A percentile compares a stretch with the other conserved stretches of the same genome.
Conservation (phyloP, 345 rosid species). For the Eucalyptus erythrocorys region DNA sequence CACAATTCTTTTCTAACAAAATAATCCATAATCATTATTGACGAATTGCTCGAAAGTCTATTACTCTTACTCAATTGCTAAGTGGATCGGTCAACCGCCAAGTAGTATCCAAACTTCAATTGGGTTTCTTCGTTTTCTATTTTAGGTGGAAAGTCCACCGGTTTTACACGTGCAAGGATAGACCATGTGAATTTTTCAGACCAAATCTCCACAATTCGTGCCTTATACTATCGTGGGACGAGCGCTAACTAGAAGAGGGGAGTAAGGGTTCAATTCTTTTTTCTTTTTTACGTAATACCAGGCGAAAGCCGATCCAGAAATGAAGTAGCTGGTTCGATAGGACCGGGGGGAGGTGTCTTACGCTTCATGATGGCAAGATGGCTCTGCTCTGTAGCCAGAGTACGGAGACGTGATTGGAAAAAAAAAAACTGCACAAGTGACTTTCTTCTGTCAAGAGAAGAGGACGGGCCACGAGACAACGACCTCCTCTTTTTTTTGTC, state of each 20-base stretch:
- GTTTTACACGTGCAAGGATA: background rate
- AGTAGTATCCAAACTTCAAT: background rate
- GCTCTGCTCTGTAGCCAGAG: no score
- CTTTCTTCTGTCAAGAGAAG: no score
- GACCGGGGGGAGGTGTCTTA: background rate
- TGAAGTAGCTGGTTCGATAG: background rate
- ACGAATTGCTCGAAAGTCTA: background rate
- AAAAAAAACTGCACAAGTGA: no score
- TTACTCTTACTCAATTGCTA: background rate
- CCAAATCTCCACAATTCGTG: background rate
- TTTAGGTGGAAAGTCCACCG: background rate
- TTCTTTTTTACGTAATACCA: background rate
- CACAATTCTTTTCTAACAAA: background rate
- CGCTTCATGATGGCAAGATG: no score
- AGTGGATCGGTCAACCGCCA: background rate
- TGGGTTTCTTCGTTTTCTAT: background rate
- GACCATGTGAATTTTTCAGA: background rate
- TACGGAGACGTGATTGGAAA: no score
- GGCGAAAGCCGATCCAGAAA: background rate
- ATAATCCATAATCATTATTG: background rate
- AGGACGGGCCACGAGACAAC: no score
- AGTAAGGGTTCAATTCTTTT: background rate
- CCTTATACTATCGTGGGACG: background rate
- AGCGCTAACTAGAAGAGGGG: background rate
- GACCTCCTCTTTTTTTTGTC: no score